Evolutionary conservation across 73 alveolate species (phyloP).

Genomic region (Tetrahymena thermophila): DNA sequence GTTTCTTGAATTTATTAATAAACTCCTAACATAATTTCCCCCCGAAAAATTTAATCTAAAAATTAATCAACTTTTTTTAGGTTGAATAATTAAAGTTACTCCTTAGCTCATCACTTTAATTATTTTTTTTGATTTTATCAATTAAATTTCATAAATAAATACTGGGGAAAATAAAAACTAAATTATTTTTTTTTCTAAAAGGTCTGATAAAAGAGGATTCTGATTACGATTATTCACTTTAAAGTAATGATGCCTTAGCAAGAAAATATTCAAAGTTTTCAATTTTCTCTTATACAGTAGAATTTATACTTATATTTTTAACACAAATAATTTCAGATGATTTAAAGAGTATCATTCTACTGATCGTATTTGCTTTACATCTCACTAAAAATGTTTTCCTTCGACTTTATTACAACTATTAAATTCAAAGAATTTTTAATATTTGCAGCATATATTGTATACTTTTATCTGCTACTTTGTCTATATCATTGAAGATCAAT

Average conservation of each 20-base stretch:
- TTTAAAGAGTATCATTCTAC: background rate
- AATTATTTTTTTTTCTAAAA: background rate
- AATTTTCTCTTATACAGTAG: background rate
- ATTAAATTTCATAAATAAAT: background rate
- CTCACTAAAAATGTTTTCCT: background rate
- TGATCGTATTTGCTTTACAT: background rate
- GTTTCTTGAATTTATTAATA: background rate
- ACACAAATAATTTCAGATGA: background rate
- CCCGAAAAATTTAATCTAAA: background rate
- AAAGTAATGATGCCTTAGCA: background rate
- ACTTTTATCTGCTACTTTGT: background rate
- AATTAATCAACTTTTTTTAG: background rate
- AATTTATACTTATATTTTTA: background rate
- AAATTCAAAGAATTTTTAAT: background rate
- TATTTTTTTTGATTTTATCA: background rate
- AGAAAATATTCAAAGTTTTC: background rate
- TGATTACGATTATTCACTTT: background rate
- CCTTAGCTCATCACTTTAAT: background rate
- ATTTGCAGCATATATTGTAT: background rate
- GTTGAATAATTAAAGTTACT: background rate
- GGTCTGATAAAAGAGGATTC: background rate
- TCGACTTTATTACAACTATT: background rate
- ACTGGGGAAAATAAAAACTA: background rate
- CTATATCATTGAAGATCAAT: background rate
- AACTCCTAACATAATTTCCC: background rate